Base-by-base conservation (phyloP, 805 yeast genomes). In the Ogataea trehalophila region DNA sequence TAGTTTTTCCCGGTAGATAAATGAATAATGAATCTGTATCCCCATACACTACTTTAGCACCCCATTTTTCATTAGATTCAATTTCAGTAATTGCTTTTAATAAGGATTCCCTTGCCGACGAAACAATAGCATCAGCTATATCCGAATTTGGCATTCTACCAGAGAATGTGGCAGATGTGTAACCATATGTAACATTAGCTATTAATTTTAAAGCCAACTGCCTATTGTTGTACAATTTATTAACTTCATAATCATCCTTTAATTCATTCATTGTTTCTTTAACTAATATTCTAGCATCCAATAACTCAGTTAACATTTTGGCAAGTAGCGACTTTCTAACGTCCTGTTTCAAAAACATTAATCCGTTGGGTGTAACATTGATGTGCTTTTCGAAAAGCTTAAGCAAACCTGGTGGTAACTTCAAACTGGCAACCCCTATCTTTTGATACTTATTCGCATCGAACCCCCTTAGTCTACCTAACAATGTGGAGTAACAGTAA, bases 91-190 rank as follows among this genome's bases (percentile, higher is more conserved):
- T 82, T 0, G 97, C 85, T 44, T 74, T 73, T 45, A 81, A 82
- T 43, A 94, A 68, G 0, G 89, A 85, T 64, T 92, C 97, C 45
- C 98, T 71, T 0, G 94, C 99, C 0, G 94, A 82, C 20, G 90
- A 81, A 1, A 94, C 99, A 62, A 94, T 88, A 13, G 95, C 85
- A 67, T 94, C 99, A 0, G 99, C 96, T 31, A 94, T 75, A 61
- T 91, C 98, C 0, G 96, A 82, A 57, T 94, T 87, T 0, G 99
- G 98, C 99, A 94, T 94, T 52, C 99, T 71, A 0, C 99, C 99
- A 8, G 96, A 88, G 60, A 85, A 94, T 0, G 96, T 81, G 0
- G 99, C 99, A 0, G 97, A 85, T 0, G 97, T 77, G 61, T 94
- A 94, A 0, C 99, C 99, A 68, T 94, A 94, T 0, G 97, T 92